Evolutionary conservation across 805 yeast genomes (phyloP).

Genomic region (Candida jianshihensis): DNA sequence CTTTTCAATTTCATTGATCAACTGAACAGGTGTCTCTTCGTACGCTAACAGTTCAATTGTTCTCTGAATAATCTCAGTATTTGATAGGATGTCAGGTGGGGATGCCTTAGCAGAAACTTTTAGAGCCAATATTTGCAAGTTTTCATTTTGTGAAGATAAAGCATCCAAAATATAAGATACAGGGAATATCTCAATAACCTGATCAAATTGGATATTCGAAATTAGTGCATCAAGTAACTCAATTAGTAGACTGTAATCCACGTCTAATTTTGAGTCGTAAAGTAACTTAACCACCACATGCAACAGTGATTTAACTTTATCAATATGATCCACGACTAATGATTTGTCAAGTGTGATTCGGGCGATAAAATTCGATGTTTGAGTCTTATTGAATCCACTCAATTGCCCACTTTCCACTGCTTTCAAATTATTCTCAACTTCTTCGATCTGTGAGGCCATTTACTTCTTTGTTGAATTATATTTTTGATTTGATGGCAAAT

Average conservation of each 20-base stretch:
- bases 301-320: slow-evolving; percentile 4
- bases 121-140: slow-evolving; percentile 15
- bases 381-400: not conserved
- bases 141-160: slow-evolving; percentile 10
- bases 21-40: slow-evolving; percentile 4
- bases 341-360: slow-evolving; percentile 7
- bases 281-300: slow-evolving; percentile 1
- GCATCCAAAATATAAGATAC: slow-evolving; percentile 14
- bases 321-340: slow-evolving; percentile 1
- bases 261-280: slow-evolving; percentile 3
- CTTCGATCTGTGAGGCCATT: not conserved
- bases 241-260: slow-evolving; percentile 11
- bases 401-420: not conserved
- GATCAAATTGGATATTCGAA: slow-evolving; percentile 12
- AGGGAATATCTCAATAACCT: slow-evolving; percentile 9
- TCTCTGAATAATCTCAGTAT: slow-evolving; percentile 15
- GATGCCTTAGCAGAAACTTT: slow-evolving; percentile 15
- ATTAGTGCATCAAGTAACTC: slow-evolving; percentile 12
- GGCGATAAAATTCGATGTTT: slow-evolving; percentile 1
- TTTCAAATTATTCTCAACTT: slow-evolving; percentile 3
- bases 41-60: slow-evolving; percentile 5
- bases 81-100: slow-evolving; percentile 19
- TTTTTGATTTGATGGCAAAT: not conserved
- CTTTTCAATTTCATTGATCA: slow-evolving; percentile 17
- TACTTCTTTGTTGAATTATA: not conserved